Evolutionary conservation across 2,329 filamentous ascomycete genomes (phyloP).

Genomic region (Aspergillus tamarii): DNA sequence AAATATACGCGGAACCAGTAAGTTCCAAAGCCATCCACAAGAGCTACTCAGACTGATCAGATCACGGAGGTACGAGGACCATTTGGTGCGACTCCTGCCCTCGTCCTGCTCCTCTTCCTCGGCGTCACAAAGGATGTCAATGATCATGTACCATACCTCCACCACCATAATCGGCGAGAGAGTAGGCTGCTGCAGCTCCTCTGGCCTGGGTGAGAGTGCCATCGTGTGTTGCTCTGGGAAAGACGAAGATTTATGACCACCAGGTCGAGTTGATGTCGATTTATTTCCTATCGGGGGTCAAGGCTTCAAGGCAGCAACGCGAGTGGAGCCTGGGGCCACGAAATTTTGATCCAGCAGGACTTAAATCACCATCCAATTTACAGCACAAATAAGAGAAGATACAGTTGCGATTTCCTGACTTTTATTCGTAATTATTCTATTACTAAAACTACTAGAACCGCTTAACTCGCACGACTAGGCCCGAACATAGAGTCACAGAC

Average conservation of each 20-base stretch:
- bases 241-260: too few relatives aligned
- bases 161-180: too few relatives aligned
- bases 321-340: neutral
- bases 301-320: too few relatives aligned
- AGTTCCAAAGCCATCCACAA: neutral
- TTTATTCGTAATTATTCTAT: neutral
- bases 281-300: too few relatives aligned
- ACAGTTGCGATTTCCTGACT: too few relatives aligned
- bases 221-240: too few relatives aligned
- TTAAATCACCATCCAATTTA: too few relatives aligned
- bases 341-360: too few relatives aligned
- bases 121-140: neutral
- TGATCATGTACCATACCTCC: constrained; percentile 1
- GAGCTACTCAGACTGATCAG: neutral
- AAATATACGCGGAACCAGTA: constrained; percentile 1
- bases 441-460: neutral
- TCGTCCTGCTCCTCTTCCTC: neutral
- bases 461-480: neutral
- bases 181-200: too few relatives aligned
- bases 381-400: too few relatives aligned
- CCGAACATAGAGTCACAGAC: neutral
- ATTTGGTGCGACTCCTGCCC: neutral
- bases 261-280: too few relatives aligned
- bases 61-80: neutral
- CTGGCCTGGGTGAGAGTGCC: too few relatives aligned